Percentiles rank a stretch among this genome's conserved stretches.
Conservation (phyloP, 2,329 filamentous ascomycete species). For the Cladosporium sp. region DNA sequence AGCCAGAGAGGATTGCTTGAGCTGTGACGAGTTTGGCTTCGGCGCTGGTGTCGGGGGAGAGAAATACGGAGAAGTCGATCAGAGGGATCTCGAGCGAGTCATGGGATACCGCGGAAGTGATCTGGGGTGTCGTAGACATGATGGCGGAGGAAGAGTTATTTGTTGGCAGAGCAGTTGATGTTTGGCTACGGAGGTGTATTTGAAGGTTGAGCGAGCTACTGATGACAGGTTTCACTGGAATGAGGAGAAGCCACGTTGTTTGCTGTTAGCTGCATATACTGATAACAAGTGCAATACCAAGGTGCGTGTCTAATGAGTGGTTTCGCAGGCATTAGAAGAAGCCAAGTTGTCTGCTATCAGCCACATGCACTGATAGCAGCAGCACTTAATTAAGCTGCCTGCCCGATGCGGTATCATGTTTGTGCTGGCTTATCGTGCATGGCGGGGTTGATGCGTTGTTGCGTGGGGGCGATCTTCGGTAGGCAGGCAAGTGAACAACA, state of each 20-base stretch:
- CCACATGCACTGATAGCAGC: background rate
- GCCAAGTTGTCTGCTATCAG: background rate
- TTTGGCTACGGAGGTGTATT: too few species aligned
- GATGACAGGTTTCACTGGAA: too few species aligned
- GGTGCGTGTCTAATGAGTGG: too few species aligned
- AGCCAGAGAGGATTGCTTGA: slow-evolving; percentile 68
- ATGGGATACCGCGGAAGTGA: slow-evolving; percentile 3
- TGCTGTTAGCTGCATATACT: too few species aligned
- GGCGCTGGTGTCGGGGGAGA: slow-evolving; percentile 32
- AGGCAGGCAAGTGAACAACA: background rate
- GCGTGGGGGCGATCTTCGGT: too few species aligned
- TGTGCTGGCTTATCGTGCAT: background rate
- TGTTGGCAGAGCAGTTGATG: too few species aligned
- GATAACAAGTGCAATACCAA: too few species aligned
- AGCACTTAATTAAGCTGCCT: background rate
- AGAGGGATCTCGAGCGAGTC: slow-evolving; percentile 36
- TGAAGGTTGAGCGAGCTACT: too few species aligned
- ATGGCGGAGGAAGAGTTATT: background rate
- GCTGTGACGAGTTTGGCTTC: slow-evolving; percentile 45
- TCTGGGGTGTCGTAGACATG: slow-evolving; percentile 1
- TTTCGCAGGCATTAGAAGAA: background rate
- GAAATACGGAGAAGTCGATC: slow-evolving; percentile 70
- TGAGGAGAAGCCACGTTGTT: too few species aligned
- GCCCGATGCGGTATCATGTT: slow-evolving; percentile 4
- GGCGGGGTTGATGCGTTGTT: background rate